Evolutionary conservation across 75 land plant genomes (phyloP).

Genomic region (Pinus tabuliformis): DNA sequence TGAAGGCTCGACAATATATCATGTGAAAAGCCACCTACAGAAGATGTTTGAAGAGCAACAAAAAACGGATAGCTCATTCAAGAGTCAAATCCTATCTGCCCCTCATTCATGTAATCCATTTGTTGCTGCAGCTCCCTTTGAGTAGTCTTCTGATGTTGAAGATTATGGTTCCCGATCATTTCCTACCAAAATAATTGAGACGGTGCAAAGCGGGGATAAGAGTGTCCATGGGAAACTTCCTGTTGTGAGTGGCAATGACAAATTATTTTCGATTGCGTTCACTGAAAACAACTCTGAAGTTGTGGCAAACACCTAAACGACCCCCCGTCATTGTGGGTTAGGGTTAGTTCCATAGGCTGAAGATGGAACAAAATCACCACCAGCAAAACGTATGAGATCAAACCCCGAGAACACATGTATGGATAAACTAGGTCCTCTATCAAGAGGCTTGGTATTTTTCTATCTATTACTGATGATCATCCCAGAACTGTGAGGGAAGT

Average conservation of each 20-base stretch:
- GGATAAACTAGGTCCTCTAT: background rate
- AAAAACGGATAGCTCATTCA: conserved; percentile 17
- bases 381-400: conserved; percentile 2
- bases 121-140: background rate
- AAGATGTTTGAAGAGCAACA: conserved; percentile 44
- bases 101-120: background rate
- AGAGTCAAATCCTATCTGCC: background rate
- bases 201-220: background rate
- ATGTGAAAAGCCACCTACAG: conserved; percentile 38
- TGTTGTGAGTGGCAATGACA: background rate
- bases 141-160: conserved; percentile 3
- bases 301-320: background rate
- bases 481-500: no score
- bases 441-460: background rate
- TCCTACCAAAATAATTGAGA: background rate
- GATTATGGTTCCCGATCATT: background rate
- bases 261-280: background rate
- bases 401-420: background rate
- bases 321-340: background rate
- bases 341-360: background rate
- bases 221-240: background rate
- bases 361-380: background rate
- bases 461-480: no score
- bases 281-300: background rate
- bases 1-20: conserved; percentile 21